Percentiles rank a stretch among this genome's conserved stretches.
Evolutionary conservation across 257 asterid species (phyloP).

Genomic region (Petunia secreta): DNA sequence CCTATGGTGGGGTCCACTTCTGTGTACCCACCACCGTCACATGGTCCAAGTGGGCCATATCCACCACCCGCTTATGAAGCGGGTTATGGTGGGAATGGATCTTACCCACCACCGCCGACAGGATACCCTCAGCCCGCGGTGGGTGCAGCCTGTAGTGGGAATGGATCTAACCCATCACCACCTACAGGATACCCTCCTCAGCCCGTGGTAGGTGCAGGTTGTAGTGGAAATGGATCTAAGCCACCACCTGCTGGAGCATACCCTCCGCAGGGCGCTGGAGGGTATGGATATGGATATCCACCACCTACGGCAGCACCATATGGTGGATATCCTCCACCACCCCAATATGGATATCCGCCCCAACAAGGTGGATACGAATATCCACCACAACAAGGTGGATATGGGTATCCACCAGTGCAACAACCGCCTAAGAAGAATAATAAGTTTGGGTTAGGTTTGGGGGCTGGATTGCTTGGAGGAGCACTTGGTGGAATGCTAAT

Average conservation of each 20-base stretch:
- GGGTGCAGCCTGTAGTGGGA: background rate
- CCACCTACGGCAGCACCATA: conserved; percentile 27
- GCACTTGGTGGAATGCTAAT: conserved; percentile 74
- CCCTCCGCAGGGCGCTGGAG: too few species aligned
- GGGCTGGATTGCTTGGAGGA: conserved; percentile 85
- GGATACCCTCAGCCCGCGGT: conserved; percentile 26
- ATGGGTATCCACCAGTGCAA: conserved; percentile 59
- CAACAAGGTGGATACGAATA: conserved; percentile 32
- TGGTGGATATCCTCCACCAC: conserved; percentile 40
- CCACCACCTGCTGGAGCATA: too few species aligned
- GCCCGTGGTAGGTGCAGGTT: too few species aligned
- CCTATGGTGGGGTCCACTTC: conserved; percentile 51
- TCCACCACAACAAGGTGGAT: conserved; percentile 54
- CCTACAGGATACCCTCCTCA: too few species aligned
- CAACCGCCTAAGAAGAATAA: conserved; percentile 54
- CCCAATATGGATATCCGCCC: conserved; percentile 15
- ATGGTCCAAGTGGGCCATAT: conserved; percentile 26
- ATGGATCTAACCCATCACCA: too few species aligned
- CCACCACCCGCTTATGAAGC: conserved; percentile 39
- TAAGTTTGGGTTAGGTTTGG: conserved; percentile 67
- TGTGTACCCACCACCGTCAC: conserved; percentile 35
- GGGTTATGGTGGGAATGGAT: background rate
- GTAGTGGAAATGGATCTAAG: too few species aligned
- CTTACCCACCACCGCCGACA: conserved; percentile 13
- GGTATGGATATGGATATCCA: conserved; percentile 23